Evolutionary conservation across 768 basidiomycete genomes (phyloP), one percentile per base, ranked within the genome.

Genomic region (Collybia sordida): DNA sequence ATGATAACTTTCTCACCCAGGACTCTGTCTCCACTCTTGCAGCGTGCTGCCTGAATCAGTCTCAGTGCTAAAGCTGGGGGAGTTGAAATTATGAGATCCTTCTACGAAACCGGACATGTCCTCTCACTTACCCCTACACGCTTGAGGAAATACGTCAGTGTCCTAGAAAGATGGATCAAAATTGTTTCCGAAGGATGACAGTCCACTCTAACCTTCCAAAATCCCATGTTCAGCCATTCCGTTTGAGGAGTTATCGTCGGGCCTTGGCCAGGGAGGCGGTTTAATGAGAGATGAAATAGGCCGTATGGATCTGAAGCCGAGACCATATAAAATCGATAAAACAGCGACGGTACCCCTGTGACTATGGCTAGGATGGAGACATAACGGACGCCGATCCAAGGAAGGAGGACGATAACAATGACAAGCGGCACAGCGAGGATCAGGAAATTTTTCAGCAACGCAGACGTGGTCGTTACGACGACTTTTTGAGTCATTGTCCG

Each of bases 151-250:
- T 14, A 61, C 49, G 48, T 59, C 45, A 2, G 78, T 75, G 46
- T 79, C 62, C 81, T 83, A 50, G 39, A 8, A 15, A 5, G 25
- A 21, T 41, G 34, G 25, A 12, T 44, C 24, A 52, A 42, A 25
- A 15, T 47, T 3, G 42, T 21, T 4, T 17, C 34, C 28, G 22
- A 25, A 25, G 19, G 15, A 4, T 41, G 35, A 23, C 36, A 25
- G 46, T 36, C 17, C 22, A 44, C 31, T 58, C 68, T 39, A 31
- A 82, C 85, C 75, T 78, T 77, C 85, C 84, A 86, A 52, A 72
- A 83, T 3, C 85, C 85, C 80, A 86, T 82, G 64, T 87, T 86
- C 27, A 86, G 64, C 86, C 85, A 86, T 64, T 87, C 83, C 1
- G 84, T 85, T 15, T 51, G 53, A n/a, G 79, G 80, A 1, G 53